These are phyloP conservation scores for Raphanus raphanistrum DNA, from an alignment of 345 rosid genomes.

Conservation along the genomic window DNA sequence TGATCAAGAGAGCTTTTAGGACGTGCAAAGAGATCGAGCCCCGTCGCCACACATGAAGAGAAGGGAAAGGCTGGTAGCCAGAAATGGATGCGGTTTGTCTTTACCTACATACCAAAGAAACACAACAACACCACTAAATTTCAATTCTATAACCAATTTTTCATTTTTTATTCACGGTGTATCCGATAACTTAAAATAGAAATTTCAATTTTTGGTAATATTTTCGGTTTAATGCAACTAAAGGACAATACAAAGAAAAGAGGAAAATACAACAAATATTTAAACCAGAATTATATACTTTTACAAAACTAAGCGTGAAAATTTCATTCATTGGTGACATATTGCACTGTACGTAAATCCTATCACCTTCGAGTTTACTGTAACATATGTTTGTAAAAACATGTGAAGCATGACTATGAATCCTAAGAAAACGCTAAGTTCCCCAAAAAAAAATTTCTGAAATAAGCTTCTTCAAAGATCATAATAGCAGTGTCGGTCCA, in stretches of 20 bases:
- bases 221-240: neutral
- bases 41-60: conserved; percentile 33
- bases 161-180: neutral
- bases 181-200: neutral
- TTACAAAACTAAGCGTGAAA: neutral
- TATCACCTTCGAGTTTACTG: neutral
- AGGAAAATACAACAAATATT: neutral
- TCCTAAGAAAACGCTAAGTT: neutral
- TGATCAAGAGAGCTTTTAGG: conserved; percentile 38
- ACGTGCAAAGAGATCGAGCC: conserved; percentile 17
- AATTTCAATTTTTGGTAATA: neutral
- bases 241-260: neutral
- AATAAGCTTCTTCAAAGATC: neutral
- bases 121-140: conserved; percentile 3
- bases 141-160: conserved; percentile 11
- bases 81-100: conserved; percentile 41
- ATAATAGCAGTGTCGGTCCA: too few relatives aligned
- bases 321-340: neutral
- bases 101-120: conserved; percentile 27
- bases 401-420: neutral
- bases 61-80: conserved; percentile 1
- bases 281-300: neutral
- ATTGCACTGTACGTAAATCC: too few relatives aligned
- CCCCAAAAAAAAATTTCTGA: neutral
- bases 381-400: neutral